Evolutionary conservation across 2,329 filamentous ascomycete genomes (phyloP), one percentile per base, ranked within the genome.

Genomic region (Penicillium paneum): DNA sequence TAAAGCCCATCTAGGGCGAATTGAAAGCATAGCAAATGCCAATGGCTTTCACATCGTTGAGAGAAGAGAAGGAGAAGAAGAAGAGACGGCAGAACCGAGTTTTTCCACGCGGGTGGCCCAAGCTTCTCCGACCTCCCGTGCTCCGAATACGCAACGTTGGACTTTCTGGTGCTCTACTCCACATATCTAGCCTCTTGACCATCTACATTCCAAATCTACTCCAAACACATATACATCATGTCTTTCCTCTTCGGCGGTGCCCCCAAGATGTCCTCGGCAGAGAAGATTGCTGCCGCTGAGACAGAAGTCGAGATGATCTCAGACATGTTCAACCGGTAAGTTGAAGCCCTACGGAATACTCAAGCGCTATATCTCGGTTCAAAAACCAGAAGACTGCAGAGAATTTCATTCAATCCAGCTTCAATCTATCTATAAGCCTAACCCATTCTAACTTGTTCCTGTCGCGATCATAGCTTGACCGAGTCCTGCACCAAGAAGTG

Each of bases 241-340:
- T 89, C 86, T 61, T 88, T 89, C 79, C 83, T 89, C 66, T 87
- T 87, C 72, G 84, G 88, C 72, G 79, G 78, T 54, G 81, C 85
- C 64, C 89, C 90, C 59, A 91, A 97, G 79, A 89, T 92, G 73
- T 89, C 91, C 61, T 96, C 92, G 70, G 92, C 91, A 76, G 90
- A 97, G 82, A 99, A 97, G 84, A 94, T 99, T 75, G 89, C 90
- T 68, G 90, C 91, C 68, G 92, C 95, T 67, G 93, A 99, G 81
- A 88, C 91, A 65, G 95, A 99, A 81, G 91, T 97, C 77, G 94
- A 97, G 78, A 92, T 97, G 82, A 86, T 97, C 66, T 90, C 91
- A 59, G 92, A 97, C 76, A 97, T 97, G 88, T 96, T 96, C 83
- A 93, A 91, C 80, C 90, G 94, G 94, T 97, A 84, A 58, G 76